Evolutionary conservation across 208 protist genomes (phyloP).

Genomic region (Entamoeba histolytica): DNA sequence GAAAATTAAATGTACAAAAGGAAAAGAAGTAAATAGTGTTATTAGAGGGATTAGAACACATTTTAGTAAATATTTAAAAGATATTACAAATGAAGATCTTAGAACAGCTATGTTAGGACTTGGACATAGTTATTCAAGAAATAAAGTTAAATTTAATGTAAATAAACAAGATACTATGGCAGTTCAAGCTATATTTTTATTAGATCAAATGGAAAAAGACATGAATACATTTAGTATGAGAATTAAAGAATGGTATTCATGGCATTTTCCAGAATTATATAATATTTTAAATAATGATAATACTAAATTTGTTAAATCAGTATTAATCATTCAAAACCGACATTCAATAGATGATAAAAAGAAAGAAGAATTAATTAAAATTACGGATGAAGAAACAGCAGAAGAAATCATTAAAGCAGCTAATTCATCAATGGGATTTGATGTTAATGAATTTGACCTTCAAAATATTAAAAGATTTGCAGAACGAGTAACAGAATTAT

Average conservation of each 20-base stretch:
- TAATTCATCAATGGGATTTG: slow-evolving; percentile 92
- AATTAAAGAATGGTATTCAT: slow-evolving; percentile 86
- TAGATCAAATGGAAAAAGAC: slow-evolving; percentile 97
- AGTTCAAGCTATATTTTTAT: slow-evolving; percentile 78
- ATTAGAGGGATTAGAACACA: slow-evolving; percentile 5
- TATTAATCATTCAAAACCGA: slow-evolving; percentile 17
- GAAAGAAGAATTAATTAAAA: background rate
- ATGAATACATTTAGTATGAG: slow-evolving; percentile 96
- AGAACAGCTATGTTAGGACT: background rate
- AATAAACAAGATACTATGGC: slow-evolving; percentile 99
- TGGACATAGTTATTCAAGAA: slow-evolving; percentile 33
- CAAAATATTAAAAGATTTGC: slow-evolving; percentile 28
- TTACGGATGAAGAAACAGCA: background rate
- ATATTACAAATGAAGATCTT: background rate
- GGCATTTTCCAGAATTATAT: slow-evolving; percentile 91
- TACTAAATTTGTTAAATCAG: slow-evolving; percentile 70
- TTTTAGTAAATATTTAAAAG: background rate
- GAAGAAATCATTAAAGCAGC: slow-evolving; percentile 43
- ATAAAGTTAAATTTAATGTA: slow-evolving; percentile 97
- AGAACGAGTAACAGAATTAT: slow-evolving; percentile 33
- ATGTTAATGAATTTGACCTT: slow-evolving; percentile 40
- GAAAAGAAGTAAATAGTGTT: background rate
- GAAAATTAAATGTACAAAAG: background rate
- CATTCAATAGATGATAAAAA: background rate
- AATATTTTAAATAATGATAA: slow-evolving; percentile 83